Evolutionary conservation across 441 rosid species (phyloP), one percentile per base, ranked within the genome.

Genomic region (Codiaeum variegatum): DNA sequence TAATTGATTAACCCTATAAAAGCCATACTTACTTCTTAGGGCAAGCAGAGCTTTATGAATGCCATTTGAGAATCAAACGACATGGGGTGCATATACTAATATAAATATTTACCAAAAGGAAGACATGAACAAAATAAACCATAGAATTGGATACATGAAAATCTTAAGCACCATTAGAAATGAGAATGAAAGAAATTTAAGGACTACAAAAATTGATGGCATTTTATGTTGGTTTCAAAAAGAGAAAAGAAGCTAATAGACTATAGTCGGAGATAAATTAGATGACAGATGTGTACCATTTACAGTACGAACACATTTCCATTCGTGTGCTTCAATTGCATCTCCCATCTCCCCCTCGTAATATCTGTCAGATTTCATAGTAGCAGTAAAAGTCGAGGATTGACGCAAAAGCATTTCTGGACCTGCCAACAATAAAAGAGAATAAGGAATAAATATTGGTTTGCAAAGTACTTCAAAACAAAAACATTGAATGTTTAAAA

Each of bases 271-370:
- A 65, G 21, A 34, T 15, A 72, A 21, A 66, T 61, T 12, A 56
- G 44, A 21, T 65, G 11, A 54, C 16, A 67, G 61, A 67, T 58
- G 29, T 32, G n/a, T 82, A 93, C 98, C 98, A 81, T 93, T 87
- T 69, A 89, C 59, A n/a, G 94, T 93, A 73, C 91, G 89, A 65
- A 93, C 89, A 83, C 98, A 96, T 88, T 89, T 91, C 99, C 99
- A 96, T 72, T 88, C 79, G 75, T 96, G 89, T 70, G 96, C 93
- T 75, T 96, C 97, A 74, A 93, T 58, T 72, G 93, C 98, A 91
- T 96, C 99, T 77, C 98, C 98, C 23, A 31, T 73, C 64, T 91
- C 92, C 78, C 90, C 87, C 42, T 82, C 97, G 67, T 80, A 86
- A 79, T 85, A 82, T 29, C 84, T 85, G 77, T 85, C 91, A 16